Evolutionary conservation across 2,329 filamentous ascomycete genomes (phyloP).

Genomic region (Fusarium penzigii): DNA sequence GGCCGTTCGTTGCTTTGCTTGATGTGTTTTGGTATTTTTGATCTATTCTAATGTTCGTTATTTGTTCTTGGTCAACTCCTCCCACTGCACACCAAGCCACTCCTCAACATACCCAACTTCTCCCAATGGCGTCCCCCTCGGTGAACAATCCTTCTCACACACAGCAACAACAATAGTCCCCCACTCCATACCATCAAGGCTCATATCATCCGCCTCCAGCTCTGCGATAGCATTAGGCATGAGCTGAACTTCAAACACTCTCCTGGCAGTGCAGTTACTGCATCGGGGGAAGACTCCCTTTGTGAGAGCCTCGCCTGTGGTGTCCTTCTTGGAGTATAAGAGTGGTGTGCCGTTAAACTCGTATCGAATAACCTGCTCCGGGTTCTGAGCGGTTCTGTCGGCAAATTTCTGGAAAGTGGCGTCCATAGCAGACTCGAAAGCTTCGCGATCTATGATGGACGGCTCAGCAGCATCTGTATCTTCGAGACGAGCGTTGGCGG

Average conservation of each 20-base stretch:
- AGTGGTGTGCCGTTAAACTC: constrained; percentile 74
- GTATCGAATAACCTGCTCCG: constrained; percentile 79
- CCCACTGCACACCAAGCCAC: constrained; percentile 98
- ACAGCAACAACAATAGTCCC: constrained; percentile 87
- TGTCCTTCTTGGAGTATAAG: constrained; percentile 78
- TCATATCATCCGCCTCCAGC: constrained; percentile 75
- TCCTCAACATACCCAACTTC: constrained; percentile 84
- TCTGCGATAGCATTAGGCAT: constrained; percentile 88
- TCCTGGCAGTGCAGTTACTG: constrained; percentile 68
- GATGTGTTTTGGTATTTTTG: not conserved
- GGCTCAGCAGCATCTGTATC: constrained; percentile 42
- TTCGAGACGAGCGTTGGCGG: constrained; percentile 47
- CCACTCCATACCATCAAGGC: constrained; percentile 93
- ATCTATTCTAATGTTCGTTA: constrained; percentile 6
- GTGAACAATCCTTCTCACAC: constrained; percentile 77
- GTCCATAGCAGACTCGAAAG: constrained; percentile 75
- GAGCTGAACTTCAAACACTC: constrained; percentile 90
- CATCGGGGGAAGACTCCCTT: constrained; percentile 69
- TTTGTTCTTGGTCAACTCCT: constrained; percentile 61
- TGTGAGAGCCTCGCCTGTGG: constrained; percentile 66
- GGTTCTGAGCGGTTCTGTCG: constrained; percentile 75
- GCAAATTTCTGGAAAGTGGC: constrained; percentile 79
- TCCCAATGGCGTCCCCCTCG: constrained; percentile 56
- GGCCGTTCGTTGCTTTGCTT: not conserved
- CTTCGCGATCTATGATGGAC: constrained; percentile 62